Conservation (phyloP, 169 alveolate species). For the Plasmodium cynomolgi region DNA sequence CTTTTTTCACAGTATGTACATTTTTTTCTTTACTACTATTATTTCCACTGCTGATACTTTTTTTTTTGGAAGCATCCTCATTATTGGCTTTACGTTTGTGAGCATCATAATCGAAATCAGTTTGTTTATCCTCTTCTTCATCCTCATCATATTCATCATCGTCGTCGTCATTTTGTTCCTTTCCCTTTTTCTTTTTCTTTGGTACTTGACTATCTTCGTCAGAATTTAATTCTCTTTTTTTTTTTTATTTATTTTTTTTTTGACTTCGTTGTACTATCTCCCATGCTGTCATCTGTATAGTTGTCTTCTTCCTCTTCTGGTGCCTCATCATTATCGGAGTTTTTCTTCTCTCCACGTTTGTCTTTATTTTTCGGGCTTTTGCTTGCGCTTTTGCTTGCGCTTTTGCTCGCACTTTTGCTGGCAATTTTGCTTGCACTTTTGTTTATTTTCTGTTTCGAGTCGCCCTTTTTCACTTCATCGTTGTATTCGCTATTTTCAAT, state of each 20-base stretch:
- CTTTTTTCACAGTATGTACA: slow-evolving; percentile 22
- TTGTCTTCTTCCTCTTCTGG: not conserved
- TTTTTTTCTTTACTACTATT: slow-evolving; percentile 36
- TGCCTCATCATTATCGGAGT: not conserved
- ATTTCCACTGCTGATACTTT: slow-evolving; percentile 9
- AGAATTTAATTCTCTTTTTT: slow-evolving; percentile 26
- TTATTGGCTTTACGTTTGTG: not conserved
- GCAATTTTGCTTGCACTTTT: not conserved
- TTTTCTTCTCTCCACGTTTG: not conserved
- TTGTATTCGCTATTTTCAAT: not conserved
- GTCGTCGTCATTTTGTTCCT: not conserved
- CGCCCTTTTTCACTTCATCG: not conserved
- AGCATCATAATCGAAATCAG: not conserved
- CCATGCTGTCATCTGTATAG: not conserved
- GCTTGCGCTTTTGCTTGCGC: not conserved
- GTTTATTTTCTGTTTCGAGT: not conserved
- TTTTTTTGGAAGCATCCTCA: slow-evolving; percentile 33
- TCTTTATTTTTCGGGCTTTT: not conserved
- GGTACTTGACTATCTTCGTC: not conserved
- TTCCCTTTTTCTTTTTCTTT: slow-evolving; percentile 34
- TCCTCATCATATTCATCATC: slow-evolving; percentile 11
- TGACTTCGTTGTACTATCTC: not conserved
- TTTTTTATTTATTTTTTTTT: slow-evolving; percentile 1
- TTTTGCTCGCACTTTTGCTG: not conserved
- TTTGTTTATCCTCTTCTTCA: slow-evolving; percentile 1